Base-by-base conservation (phyloP, 306 rosid genomes). In the Cucumis cinereus region DNA sequence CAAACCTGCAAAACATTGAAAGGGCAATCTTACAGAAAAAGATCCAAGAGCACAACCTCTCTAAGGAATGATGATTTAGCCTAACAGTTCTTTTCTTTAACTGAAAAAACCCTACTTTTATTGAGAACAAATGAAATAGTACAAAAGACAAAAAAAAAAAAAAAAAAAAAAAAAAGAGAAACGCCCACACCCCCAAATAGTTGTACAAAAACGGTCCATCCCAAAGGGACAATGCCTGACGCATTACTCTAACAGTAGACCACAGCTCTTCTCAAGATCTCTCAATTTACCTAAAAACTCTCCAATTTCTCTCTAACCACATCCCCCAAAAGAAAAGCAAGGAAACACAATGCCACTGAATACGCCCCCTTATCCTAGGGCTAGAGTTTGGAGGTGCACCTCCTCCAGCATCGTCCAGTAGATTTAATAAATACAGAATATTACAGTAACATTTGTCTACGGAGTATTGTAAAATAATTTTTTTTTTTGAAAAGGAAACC, bases 1-100 rank as follows among this genome's bases (percentile, higher is more conserved):
- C 97, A 83, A 85, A 92, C 88, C 99, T 94, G 90, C 76, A 78
- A 40, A 40, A 45, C 58, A 71, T 16, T 49, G 24, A 26, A 23
- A 47, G 41, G 17, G 36, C 56, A 77, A 53, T 26, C 66, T 70
- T 28, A 59, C 54, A 23, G 36, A 78, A 10, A 83, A 53, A 15
- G 20, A 62, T 55, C 7, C 47, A 60, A 20, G 15, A 52, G 24
- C 43, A 28, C 11, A 35, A 26, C 69, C 14, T 6, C 33, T 15
- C 7, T 0, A 49, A 49, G 14, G 2, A 40, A 40, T 40, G 3
- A 9, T 9, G 12, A 40, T 40, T 38, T 40, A 40, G 45, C 11
- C 45, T 40, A 40, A 10, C 45, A 40, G 8, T 8, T 40, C 45
- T 8, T 8, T 9, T 40, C 35, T 40, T 9, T 40, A 40, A 40